Base-by-base conservation (phyloP, 176 grass and related monocot species). In the Alopecurus myosuroides region DNA sequence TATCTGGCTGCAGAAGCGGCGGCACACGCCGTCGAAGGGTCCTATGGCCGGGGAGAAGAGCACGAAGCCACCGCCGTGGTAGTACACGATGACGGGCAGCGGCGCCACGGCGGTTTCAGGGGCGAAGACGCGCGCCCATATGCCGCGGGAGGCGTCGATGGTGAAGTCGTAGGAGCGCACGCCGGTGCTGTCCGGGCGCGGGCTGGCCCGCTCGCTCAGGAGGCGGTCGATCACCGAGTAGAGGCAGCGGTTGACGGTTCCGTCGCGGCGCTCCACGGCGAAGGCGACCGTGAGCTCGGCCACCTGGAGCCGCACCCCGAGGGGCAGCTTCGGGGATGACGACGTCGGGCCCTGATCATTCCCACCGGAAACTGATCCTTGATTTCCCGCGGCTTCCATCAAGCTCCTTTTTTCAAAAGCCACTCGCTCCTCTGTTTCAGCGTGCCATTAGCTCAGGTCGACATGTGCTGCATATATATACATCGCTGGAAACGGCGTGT, bases 1-100 rank as follows among this genome's bases (percentile, higher is more conserved):
- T 48, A 84, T 33, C 42, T 56, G 35, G 83, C 69, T 46, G 75
- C 74, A 88, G 77, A 94, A 56, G 40, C 67, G 87, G 35, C 91
- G 87, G 75, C 92, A 97, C 14, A 94, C 71, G 29, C 34, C 61
- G 74, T 97, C 84, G 80, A 88, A 97, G 20, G 82, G 36, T 0
- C 52, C 69, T 33, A 86, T 84, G 20, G 76, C 89, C 9, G 92
- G 56, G 46, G 94, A 92, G 75, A 92, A 89, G 70, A 92, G 91
- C 49, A 67, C 86, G 74, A 97, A 97, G 9, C 89, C 94, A 19
- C 94, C 94, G 39, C 87, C 89, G 70, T 97, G 94, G 82, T 87
- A 97, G 89, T 86, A 94, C 0, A 97, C 85, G 74, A 94, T 23
- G 30, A 92, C 62, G 4, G 85, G 92, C 3, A 90, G 77, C 68